Base-by-base conservation (phyloP, 306 rosid species). In the Senna siamea region DNA sequence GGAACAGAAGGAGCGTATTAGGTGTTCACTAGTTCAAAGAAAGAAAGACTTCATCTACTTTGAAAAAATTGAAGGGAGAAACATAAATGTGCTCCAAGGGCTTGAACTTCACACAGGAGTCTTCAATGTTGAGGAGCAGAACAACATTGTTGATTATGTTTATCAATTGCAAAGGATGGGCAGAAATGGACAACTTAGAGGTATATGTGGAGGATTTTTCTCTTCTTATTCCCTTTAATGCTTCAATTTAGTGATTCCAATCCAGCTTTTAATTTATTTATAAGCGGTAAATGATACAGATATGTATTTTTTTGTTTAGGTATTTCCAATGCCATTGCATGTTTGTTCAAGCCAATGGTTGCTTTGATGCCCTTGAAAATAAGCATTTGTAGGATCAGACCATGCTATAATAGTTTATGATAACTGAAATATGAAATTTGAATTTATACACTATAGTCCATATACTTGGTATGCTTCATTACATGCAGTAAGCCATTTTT, bases 41-140 rank as follows among this genome's bases (percentile, higher is more conserved):
- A 12, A 78, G 70, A 79, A 54, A 32, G 46, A 86, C 74, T 84
- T 84, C 32, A 14, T 20, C 48, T 30, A 5, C 50, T 0, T 17
- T 60, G 88, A 88, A 69, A 65, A 32, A 30, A 37, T 81, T 6
- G 35, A 79, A 58, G 76, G 85, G 13, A 78, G 47, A 74, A 4
- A 2, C 19, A 54, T 53, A 28, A 82, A 88, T 77, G 63, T 88
- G 46, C 76, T 88, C 4, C 51, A 69, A 5, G 93, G 88, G 12
- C 84, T 88, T 64, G 81, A 86, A 80, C 87, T 86, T 54, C 84
- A 85, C 52, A 72, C 61, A 0, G 15, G 26, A n/a, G 93, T 88
- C 66, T 88, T 88, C 74, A 78, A 78, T 76, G 14, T 34, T 7
- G 14, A 46, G 34, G 90, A 88, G 71, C 90, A 84, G 80, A 68